Base-by-base conservation (phyloP, 306 rosid genomes). In the Lupinus albus region DNA sequence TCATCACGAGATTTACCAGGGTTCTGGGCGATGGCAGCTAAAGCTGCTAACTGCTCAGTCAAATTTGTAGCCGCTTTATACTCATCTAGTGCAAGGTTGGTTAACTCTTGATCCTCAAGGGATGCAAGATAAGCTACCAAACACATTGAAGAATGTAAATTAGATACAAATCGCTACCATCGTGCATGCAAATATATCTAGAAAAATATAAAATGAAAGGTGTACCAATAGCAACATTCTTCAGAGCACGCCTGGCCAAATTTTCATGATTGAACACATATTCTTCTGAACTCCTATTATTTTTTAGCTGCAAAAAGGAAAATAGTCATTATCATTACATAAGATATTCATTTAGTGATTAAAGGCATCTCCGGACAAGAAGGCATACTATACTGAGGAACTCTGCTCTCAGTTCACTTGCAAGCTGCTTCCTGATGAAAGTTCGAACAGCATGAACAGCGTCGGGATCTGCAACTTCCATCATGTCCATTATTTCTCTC, bases 401-500 rank as follows among this genome's bases (percentile, higher is more conserved):
- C 58, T 93, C 97, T 62, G 68, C 79, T 84, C 80, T 86, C 71
- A 93, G 85, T 79, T 85, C 95, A 68, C 53, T 70, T 25, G 99
- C 96, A 66, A 93, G 94, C 76, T 88, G 91, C 82, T 90, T 93
- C 84, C 87, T 79, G 73, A 94, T 86, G 83, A 90, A 93, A 61
- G 70, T 49, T 55, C 97, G 96, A 67, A 93, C 96, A 38, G 92
- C 79, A 68, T 90, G 86, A 72, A 90, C 99, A 73, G 99, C 96
- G 70, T 90, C 96, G 21, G 99, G 99, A 82, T 93, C 99, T n/a
- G 97, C 97, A 76, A 94, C 84, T 66, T 76, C 76, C 99, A 94
- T 90, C 88, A 94, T 68, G 76, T 94, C 99, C 99, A 94, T 94
- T 86, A 94, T 87, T 78, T 94, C 99, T 60, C 96, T 97, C 77